Percentiles rank a stretch among this genome's conserved stretches.
These are phyloP conservation scores for Eucommia ulmoides DNA, from an alignment of 257 asterid species.

Conservation along the genomic window DNA sequence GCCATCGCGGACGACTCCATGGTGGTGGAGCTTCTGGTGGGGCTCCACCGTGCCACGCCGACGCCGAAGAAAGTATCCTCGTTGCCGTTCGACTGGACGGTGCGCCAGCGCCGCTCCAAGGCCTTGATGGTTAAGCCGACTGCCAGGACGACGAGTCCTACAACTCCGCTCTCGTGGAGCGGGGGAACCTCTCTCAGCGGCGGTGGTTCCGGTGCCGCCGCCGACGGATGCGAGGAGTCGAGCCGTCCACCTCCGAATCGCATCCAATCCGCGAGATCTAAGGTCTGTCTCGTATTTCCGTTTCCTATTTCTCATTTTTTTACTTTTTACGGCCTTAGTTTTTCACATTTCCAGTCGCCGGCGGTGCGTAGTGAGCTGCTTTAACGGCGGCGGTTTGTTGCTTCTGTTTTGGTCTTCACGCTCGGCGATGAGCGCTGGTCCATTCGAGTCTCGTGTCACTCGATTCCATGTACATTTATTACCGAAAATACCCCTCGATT, in stretches of 20 bases:
- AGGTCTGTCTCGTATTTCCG: slow-evolving; percentile 28
- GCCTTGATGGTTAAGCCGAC: slow-evolving; percentile 17
- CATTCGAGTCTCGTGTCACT: slow-evolving; percentile 30
- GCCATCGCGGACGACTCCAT: slow-evolving; percentile 49
- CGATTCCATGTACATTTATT: slow-evolving; percentile 12
- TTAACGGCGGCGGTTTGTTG: no score
- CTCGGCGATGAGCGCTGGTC: slow-evolving; percentile 2
- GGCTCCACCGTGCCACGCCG: slow-evolving; percentile 24
- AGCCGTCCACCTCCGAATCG: slow-evolving; percentile 14
- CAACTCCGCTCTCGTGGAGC: slow-evolving; percentile 67
- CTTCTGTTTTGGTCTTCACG: no score
- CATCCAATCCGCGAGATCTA: slow-evolving; percentile 42
- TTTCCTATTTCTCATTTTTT: not conserved
- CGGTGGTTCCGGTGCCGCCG: slow-evolving; percentile 20
- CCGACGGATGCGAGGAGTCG: slow-evolving; percentile 39
- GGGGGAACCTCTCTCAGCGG: slow-evolving; percentile 51
- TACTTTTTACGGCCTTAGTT: not conserved
- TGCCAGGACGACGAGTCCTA: slow-evolving; percentile 48
- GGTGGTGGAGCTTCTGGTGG: slow-evolving; percentile 44
- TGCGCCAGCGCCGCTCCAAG: slow-evolving; percentile 64
- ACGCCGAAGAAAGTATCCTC: slow-evolving; percentile 8
- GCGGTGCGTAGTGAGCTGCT: slow-evolving; percentile 14
- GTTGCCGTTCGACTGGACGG: slow-evolving; percentile 42
- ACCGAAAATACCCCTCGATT: slow-evolving; percentile 35
- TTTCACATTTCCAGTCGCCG: slow-evolving; percentile 11